A percentile compares a stretch with the other conserved stretches of the same genome.
Evolutionary conservation across 176 grass and related monocot species (phyloP).

Genomic region (Hordeum marinum): DNA sequence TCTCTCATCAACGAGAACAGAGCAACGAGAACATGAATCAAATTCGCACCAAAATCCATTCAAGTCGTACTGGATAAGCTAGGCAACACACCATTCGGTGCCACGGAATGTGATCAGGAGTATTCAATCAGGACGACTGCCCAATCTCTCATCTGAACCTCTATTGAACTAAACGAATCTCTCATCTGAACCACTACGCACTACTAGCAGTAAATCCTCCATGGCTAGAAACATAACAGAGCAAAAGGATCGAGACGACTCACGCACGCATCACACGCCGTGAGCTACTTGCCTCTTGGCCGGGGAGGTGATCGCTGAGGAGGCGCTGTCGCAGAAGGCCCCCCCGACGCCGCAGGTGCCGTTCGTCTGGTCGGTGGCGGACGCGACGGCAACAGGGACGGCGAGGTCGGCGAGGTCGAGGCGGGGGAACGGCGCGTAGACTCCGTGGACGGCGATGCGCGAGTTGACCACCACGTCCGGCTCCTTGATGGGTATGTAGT

Average conservation of each 20-base stretch:
- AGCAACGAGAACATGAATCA: neutral
- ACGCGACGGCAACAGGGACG: constrained; percentile 13
- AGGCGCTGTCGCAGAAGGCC: constrained; percentile 15
- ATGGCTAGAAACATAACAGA: neutral
- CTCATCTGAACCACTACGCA: too few relatives aligned
- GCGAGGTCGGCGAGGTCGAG: too few relatives aligned
- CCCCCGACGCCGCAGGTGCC: neutral
- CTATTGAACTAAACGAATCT: too few relatives aligned
- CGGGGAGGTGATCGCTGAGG: constrained; percentile 10
- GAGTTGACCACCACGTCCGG: constrained; percentile 63
- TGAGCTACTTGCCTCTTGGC: neutral
- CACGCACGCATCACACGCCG: constrained; percentile 28
- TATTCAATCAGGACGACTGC: too few relatives aligned
- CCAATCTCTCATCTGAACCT: neutral
- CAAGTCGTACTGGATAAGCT: too few relatives aligned
- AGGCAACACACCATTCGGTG: too few relatives aligned
- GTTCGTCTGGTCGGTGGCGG: constrained; percentile 5
- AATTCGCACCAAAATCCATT: neutral
- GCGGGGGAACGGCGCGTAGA: too few relatives aligned
- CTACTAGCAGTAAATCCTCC: too few relatives aligned
- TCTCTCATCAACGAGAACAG: too few relatives aligned
- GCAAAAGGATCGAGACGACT: neutral
- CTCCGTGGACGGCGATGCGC: constrained; percentile 9
- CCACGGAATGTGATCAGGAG: too few relatives aligned
- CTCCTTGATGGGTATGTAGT: constrained; percentile 57